A percentile compares a stretch with the other conserved stretches of the same genome.
Evolutionary conservation across 306 rosid species (phyloP).

Genomic region (Cucurbita pepo): DNA sequence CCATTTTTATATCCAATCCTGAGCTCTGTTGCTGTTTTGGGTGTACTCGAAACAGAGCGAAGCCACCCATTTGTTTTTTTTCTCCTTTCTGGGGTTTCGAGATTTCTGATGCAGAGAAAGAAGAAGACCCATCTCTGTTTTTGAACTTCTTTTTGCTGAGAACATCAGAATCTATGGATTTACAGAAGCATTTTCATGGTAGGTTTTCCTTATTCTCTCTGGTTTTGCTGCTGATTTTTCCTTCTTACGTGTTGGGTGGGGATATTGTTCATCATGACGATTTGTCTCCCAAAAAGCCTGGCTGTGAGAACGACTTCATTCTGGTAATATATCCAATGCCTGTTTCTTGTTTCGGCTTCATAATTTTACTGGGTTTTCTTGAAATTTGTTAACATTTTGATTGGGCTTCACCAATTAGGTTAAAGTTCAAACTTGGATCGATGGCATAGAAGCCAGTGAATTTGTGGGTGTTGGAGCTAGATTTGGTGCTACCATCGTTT

Average conservation of each 20-base stretch:
- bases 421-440: constrained; percentile 94
- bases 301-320: constrained; percentile 74
- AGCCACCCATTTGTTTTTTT: neutral
- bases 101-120: constrained; percentile 25
- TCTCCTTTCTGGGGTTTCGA: neutral
- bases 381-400: neutral
- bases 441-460: constrained; percentile 55
- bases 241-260: constrained; percentile 40
- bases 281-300: constrained; percentile 80
- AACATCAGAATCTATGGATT: constrained; percentile 36
- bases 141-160: constrained; percentile 12
- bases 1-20: neutral
- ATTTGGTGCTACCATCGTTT: constrained; percentile 74
- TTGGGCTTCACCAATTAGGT: constrained; percentile 25
- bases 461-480: constrained; percentile 92
- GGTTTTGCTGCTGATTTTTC: constrained; percentile 18
- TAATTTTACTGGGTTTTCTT: constrained; percentile 8
- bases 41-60: neutral
- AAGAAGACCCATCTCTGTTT: constrained; percentile 18
- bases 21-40: neutral
- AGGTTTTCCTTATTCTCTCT: constrained; percentile 12
- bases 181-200: constrained; percentile 12
- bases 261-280: constrained; percentile 67
- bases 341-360: neutral
- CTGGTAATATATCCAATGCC: constrained; percentile 31